Evolutionary conservation across 805 yeast species (phyloP), one percentile per base, ranked within the genome.

Genomic region (Yamadazyma olivae): DNA sequence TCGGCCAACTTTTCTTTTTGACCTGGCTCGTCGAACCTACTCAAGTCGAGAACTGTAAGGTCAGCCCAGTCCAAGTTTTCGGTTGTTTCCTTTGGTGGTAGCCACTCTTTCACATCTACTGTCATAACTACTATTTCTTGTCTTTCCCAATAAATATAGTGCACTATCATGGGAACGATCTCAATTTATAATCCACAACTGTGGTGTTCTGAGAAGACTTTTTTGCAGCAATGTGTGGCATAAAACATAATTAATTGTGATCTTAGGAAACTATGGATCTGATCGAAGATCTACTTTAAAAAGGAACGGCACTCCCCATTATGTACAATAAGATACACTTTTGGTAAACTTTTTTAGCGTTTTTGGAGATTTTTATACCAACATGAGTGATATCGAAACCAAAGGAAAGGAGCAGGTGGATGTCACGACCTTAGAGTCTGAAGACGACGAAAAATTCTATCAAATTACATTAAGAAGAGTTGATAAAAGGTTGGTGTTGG

Each of bases 11-110:
- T 35, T 12, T 46, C 39, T 35, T 55, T 58, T 7, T 57, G 58
- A 2, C 49, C 56, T 3, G 55, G 52, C 16, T 44, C 43, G 22
- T 59, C 60, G 36, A 53, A 60, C 17, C 43, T 40, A 19, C 51
- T 41, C 27, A 60, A 41, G 32, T 60, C 64, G 30, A 60, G 45
- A 1, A 50, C 46, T 1, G 49, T 48, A 24, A 59, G 43, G 16
- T 57, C 57, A 0, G 66, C 66, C 61, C 63, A 59, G 27, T 57
- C 62, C 14, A 59, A 46, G 3, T 43, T 27, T 22, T 56, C 49
- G 15, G 38, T 37, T 3, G 66, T 60, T 35, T 52, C 57, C 6
- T 42, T 32, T 1, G 63, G 63, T 2, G 53, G 30, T 1, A 39
- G 33, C 63, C 63, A 57, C 12, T 26, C 22, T 20, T 33, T 27